A percentile compares a stretch with the other conserved stretches of the same genome.
Evolutionary conservation across 2,329 filamentous ascomycete genomes (phyloP).

Genomic region (Lecanosticta acicola): DNA sequence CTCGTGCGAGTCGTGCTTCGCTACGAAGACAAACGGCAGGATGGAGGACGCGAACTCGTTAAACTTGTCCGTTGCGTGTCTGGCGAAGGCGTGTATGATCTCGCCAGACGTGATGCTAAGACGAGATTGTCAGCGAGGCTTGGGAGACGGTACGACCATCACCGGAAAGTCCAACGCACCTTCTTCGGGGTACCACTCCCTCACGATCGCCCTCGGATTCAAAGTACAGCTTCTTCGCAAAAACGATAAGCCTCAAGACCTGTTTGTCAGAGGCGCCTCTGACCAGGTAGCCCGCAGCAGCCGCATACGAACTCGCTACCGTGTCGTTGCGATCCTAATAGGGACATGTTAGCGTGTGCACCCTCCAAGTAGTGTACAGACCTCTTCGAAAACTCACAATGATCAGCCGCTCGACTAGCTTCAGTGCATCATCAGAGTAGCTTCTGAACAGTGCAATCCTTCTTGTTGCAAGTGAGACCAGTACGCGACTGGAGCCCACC

Average conservation of each 20-base stretch:
- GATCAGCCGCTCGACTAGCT: slow-evolving; percentile 71
- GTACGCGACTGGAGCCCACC: slow-evolving; percentile 78
- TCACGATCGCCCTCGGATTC: slow-evolving; percentile 66
- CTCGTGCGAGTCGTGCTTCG: slow-evolving; percentile 76
- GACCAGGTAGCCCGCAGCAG: slow-evolving; percentile 78
- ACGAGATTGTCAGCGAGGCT: too few species aligned
- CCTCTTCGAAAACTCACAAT: slow-evolving; percentile 42
- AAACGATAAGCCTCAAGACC: slow-evolving; percentile 50
- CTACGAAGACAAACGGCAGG: slow-evolving; percentile 82
- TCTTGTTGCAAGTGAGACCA: slow-evolving; percentile 78
- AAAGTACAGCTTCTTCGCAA: slow-evolving; percentile 68
- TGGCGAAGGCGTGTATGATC: slow-evolving; percentile 74
- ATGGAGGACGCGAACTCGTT: slow-evolving; percentile 67
- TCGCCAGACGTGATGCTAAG: slow-evolving; percentile 76
- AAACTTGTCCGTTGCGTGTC: slow-evolving; percentile 84
- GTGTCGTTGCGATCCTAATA: slow-evolving; percentile 86
- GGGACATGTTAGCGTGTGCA: too few species aligned
- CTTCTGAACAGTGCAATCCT: slow-evolving; percentile 69
- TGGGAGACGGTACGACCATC: too few species aligned
- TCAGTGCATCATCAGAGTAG: slow-evolving; percentile 69
- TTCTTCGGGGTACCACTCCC: slow-evolving; percentile 24
- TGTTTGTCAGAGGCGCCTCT: slow-evolving; percentile 56
- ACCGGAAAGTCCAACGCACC: too few species aligned
- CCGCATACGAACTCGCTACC: slow-evolving; percentile 82
- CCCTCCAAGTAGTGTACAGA: too few species aligned